A percentile compares a stretch with the other conserved stretches of the same genome.
phyloP scores from a whole-genome alignment of 1,284 basidiomycete genomes.

The Ceratobasidium sp. region DNA sequence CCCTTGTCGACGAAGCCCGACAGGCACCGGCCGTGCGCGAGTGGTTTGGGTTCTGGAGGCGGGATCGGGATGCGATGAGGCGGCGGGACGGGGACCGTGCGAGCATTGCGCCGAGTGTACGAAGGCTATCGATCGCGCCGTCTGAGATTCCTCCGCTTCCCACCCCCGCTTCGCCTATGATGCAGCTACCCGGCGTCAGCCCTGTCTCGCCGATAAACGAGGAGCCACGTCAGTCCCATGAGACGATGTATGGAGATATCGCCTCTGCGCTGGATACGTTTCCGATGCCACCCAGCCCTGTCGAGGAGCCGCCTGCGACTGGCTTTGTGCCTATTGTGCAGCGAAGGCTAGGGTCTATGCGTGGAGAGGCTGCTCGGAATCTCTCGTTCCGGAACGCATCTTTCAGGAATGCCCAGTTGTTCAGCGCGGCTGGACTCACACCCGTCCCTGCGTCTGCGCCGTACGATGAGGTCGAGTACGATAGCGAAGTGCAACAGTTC shows the following conservation, averaged over 20 bases:
- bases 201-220: slow-evolving; percentile 12
- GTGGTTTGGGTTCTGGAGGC: slow-evolving; percentile 47
- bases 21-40: slow-evolving; percentile 43
- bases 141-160: slow-evolving; percentile 34
- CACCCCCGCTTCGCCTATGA: background rate
- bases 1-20: slow-evolving; percentile 43
- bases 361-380: slow-evolving; percentile 4
- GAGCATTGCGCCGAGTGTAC: slow-evolving; percentile 13
- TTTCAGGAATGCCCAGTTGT: slow-evolving; percentile 38
- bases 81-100: slow-evolving; percentile 35
- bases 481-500: slow-evolving; percentile 7
- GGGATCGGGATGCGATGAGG: slow-evolving; percentile 45
- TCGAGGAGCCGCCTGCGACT: background rate
- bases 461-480: slow-evolving; percentile 9
- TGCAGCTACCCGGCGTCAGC: background rate
- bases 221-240: slow-evolving; percentile 23
- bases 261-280: slow-evolving; percentile 33
- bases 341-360: slow-evolving; percentile 25
- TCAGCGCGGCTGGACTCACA: background rate
- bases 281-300: slow-evolving; percentile 26
- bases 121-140: slow-evolving; percentile 24
- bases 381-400: slow-evolving; percentile 8
- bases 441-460: background rate
- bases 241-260: slow-evolving; percentile 32
- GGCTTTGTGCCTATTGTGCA: slow-evolving; percentile 37